These are phyloP conservation scores for Vicia villosa DNA, from an alignment of 306 rosid genomes.

Conservation along the genomic window DNA sequence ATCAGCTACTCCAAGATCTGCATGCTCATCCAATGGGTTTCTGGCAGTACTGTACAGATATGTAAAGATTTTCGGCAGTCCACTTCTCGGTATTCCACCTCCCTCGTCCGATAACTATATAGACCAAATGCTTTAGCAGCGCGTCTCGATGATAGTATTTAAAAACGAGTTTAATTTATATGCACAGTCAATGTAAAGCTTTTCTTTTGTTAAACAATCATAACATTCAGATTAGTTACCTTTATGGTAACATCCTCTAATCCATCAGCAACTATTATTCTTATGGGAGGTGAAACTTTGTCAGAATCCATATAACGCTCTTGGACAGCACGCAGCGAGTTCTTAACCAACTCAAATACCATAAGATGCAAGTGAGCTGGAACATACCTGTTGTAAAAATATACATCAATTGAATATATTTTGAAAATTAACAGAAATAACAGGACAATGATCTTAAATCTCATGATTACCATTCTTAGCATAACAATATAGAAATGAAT, in stretches of 20 bases:
- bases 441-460: conserved; percentile 7
- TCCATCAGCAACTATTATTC: conserved; percentile 94
- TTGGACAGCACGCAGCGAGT: conserved; percentile 95
- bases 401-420: conserved; percentile 22
- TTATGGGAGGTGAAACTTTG: conserved; percentile 69
- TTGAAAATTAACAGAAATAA: conserved; percentile 16
- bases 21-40: conserved; percentile 75
- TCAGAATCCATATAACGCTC: conserved; percentile 83
- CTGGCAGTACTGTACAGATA: conserved; percentile 90
- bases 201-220: no score
- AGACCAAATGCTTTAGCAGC: conserved; percentile 20
- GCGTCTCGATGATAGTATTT: not conserved
- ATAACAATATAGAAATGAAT: not conserved
- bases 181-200: no score
- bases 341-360: conserved; percentile 97
- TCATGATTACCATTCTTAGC: conserved; percentile 6
- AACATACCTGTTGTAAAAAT: conserved; percentile 64
- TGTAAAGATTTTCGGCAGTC: conserved; percentile 77
- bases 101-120: conserved; percentile 75
- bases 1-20: conserved; percentile 62
- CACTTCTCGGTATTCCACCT: conserved; percentile 87
- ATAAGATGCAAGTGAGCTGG: conserved; percentile 95
- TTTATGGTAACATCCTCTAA: conserved; percentile 87
- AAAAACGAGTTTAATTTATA: not conserved
- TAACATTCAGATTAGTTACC: conserved; percentile 17